Conservation (phyloP, 257 asterid genomes). For the Ajuga chamaepitys region DNA sequence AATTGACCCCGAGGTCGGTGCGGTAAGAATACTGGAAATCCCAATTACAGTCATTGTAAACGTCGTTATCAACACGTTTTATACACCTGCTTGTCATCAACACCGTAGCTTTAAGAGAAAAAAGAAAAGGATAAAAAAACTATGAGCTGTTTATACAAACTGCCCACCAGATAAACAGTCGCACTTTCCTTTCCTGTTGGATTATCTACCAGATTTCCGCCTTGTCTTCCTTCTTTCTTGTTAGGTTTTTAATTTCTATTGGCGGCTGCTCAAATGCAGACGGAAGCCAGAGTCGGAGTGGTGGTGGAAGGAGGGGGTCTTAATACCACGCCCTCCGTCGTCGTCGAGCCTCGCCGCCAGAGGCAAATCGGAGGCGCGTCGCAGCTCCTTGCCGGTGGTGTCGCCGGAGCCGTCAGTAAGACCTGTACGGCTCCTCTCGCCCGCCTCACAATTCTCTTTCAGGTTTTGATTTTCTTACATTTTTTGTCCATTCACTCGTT, state of each 20-base stretch:
- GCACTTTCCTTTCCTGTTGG: neutral
- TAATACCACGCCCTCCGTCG: conserved; percentile 40
- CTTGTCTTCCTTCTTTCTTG: neutral
- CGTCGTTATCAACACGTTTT: conserved; percentile 6
- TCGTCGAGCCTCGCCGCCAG: conserved; percentile 39
- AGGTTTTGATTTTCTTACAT: conserved; percentile 23
- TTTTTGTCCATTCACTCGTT: neutral
- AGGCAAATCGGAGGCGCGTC: conserved; percentile 53
- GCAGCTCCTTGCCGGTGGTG: conserved; percentile 83
- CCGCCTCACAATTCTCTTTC: conserved; percentile 81
- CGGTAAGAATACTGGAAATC: neutral
- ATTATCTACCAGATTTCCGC: neutral
- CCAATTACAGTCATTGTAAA: neutral
- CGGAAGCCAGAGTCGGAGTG: conserved; percentile 66
- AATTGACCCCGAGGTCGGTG: conserved; percentile 1
- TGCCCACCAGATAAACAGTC: neutral
- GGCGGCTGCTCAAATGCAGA: conserved; percentile 48
- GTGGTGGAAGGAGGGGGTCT: conserved; percentile 58
- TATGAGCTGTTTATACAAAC: conserved; percentile 11
- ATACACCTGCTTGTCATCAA: neutral
- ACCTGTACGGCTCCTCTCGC: conserved; percentile 90
- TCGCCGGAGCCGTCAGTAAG: conserved; percentile 87
- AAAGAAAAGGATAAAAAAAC: neutral
- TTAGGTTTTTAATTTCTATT: neutral
- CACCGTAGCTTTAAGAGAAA: neutral